Evolutionary conservation across 495 filamentous ascomycete genomes (phyloP).

Genomic region (Annulohypoxylon bovei): DNA sequence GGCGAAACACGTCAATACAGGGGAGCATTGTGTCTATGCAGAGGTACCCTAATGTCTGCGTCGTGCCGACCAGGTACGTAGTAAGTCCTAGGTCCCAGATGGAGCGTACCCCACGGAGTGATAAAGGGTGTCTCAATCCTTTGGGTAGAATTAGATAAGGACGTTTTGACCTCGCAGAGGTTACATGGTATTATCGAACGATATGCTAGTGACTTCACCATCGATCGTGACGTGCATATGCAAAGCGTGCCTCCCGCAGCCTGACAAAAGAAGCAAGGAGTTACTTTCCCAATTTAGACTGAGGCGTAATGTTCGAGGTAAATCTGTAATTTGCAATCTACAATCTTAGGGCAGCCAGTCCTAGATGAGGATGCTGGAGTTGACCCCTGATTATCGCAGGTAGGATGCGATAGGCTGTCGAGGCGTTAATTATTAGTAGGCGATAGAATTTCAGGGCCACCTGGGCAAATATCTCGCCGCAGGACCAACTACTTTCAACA

Average conservation of each 20-base stretch:
- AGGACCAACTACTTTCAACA: conserved; percentile 9
- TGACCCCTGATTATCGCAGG: not conserved
- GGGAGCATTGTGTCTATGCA: not conserved
- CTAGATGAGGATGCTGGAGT: not conserved
- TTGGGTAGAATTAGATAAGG: conserved; percentile 20
- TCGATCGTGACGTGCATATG: conserved; percentile 35
- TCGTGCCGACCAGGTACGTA: not conserved
- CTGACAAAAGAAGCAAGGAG: conserved; percentile 12
- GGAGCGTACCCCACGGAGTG: conserved; percentile 10
- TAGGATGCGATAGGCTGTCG: not conserved
- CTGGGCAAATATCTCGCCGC: conserved; percentile 19
- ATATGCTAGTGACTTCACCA: conserved; percentile 22
- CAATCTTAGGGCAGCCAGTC: conserved; percentile 5
- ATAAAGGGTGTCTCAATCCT: conserved; percentile 5
- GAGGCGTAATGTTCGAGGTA: conserved; percentile 1
- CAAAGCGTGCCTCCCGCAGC: conserved; percentile 3
- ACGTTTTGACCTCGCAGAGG: not conserved
- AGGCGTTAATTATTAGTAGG: not conserved
- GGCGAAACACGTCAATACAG: conserved; percentile 11
- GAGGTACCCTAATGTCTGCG: not conserved
- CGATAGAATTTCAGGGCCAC: not conserved
- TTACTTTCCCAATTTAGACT: conserved; percentile 10
- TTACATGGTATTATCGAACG: conserved; percentile 1
- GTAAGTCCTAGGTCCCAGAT: conserved; percentile 7
- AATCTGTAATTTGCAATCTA: not conserved